Evolutionary conservation across 176 grass and related monocot genomes (phyloP).

Genomic region (Thalia dealbata): DNA sequence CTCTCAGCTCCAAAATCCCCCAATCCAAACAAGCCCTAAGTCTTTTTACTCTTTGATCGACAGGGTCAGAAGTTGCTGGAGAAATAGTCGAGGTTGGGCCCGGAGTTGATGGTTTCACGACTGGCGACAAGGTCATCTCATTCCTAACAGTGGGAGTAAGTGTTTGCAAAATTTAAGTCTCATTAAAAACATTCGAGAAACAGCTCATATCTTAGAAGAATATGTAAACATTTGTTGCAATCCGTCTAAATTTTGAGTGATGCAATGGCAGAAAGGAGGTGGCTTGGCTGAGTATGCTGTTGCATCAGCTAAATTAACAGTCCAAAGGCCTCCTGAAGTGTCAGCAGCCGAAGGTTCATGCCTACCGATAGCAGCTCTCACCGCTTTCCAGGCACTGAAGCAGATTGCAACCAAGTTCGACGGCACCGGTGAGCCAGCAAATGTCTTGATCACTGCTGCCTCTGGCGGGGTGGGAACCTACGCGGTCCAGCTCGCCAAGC

Average conservation of each 20-base stretch:
- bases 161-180: neutral
- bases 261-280: constrained; percentile 30
- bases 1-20: no score
- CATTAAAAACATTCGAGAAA: no score
- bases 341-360: constrained; percentile 29
- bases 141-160: constrained; percentile 36
- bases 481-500: constrained; percentile 41
- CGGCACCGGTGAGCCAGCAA: constrained; percentile 28
- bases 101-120: constrained; percentile 27
- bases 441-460: constrained; percentile 46
- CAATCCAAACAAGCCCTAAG: no score
- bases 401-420: constrained; percentile 39
- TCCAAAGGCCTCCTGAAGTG: constrained; percentile 23
- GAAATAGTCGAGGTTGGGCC: constrained; percentile 40
- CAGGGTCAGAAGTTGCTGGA: constrained; percentile 56
- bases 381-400: constrained; percentile 29
- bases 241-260: neutral
- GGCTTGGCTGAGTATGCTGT: constrained; percentile 50
- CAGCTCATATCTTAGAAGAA: no score
- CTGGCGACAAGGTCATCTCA: constrained; percentile 52
- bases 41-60: neutral
- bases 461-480: constrained; percentile 47
- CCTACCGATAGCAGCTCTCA: constrained; percentile 36
- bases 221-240: no score
- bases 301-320: constrained; percentile 25